phyloP scores from a whole-genome alignment of 139 green algal species.

The Closterium sp. region DNA sequence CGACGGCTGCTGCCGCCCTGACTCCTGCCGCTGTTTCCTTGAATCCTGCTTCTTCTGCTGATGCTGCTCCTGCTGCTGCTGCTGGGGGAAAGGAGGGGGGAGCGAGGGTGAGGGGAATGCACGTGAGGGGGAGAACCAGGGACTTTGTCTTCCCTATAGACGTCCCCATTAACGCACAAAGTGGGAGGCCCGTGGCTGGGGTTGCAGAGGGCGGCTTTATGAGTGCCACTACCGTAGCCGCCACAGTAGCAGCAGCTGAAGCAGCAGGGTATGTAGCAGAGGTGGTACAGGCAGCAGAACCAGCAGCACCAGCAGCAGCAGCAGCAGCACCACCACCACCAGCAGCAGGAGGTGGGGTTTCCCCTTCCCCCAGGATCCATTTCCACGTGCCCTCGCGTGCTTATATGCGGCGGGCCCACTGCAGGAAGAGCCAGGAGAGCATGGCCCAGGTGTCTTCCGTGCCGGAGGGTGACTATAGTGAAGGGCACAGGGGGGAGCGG shows the following conservation, averaged over 20 bases:
- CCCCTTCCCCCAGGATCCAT: not conserved
- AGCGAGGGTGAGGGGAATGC: not conserved
- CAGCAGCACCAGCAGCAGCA: not conserved
- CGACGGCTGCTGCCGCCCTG: not conserved
- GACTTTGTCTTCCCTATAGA: not conserved
- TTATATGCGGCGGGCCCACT: not conserved
- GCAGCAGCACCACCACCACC: too few relatives aligned
- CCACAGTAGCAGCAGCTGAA: not conserved
- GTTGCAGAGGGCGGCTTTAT: not conserved
- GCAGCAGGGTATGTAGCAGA: not conserved
- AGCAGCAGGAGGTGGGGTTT: not conserved
- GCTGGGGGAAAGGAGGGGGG: not conserved
- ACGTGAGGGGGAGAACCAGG: not conserved
- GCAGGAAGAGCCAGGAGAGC: not conserved
- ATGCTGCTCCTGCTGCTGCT: not conserved
- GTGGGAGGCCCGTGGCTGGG: not conserved
- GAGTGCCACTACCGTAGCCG: not conserved
- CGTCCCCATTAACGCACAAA: not conserved
- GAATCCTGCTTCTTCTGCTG: not conserved
- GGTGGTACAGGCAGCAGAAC: not conserved
- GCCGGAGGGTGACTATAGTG: not conserved
- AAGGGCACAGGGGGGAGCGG: not conserved
- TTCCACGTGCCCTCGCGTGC: not conserved
- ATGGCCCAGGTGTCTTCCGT: not conserved
- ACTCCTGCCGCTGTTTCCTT: not conserved